Evolutionary conservation across 164 flowering plant species (phyloP).

Genomic region (Stephania yunnanensis): DNA sequence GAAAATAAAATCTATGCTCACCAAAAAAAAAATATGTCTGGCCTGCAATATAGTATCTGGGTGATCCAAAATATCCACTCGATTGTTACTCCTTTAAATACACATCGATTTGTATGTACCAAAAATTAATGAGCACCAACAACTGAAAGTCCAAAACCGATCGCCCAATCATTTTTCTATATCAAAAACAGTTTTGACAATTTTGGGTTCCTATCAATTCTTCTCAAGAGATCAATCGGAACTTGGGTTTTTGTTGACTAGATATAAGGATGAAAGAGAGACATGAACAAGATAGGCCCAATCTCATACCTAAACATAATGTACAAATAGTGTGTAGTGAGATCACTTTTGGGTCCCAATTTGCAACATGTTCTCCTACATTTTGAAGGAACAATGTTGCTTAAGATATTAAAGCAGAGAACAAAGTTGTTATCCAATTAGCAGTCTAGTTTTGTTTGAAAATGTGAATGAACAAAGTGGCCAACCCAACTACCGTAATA

Average conservation of each 20-base stretch:
- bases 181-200: not conserved
- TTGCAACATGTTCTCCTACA: not conserved
- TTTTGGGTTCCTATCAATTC: not conserved
- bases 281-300: not conserved
- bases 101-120: no score
- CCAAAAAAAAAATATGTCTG: not conserved
- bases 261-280: not conserved
- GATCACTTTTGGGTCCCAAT: not conserved
- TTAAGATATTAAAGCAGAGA: not conserved
- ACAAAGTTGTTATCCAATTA: not conserved
- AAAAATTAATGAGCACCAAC: no score
- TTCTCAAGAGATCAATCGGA: not conserved
- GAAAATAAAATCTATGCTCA: not conserved
- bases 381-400: not conserved
- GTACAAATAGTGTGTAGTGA: not conserved
- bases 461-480: not conserved
- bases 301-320: not conserved
- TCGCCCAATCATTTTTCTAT: no score
- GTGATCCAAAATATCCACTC: no score
- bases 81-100: no score
- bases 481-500: not conserved
- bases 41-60: not conserved
- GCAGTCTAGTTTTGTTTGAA: not conserved
- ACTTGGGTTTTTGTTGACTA: not conserved
- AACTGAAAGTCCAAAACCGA: no score